Evolutionary conservation across 2,329 filamentous ascomycete species (phyloP), one percentile per base, ranked within the genome.

Genomic region (Aspergillus eucalypticola): DNA sequence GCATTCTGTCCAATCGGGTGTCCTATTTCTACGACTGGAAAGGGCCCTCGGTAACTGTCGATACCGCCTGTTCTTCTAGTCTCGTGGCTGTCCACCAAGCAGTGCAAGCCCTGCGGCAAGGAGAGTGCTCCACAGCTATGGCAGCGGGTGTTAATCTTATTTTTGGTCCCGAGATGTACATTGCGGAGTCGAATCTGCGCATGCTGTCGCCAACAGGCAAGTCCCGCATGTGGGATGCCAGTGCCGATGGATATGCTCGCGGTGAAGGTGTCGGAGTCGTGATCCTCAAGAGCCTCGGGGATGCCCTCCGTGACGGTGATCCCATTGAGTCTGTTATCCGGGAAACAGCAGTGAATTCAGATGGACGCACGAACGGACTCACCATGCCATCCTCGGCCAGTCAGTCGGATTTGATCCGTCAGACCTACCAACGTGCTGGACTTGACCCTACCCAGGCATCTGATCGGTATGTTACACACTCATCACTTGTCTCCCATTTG

Each of bases 241-340:
- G 63, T 1, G 83, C 79, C 0, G 69, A 82, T 60, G 82, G 81
- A 19, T 82, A 75, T 69, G 80, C 71, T 25, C 76, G 82, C 0
- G 82, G 80, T 6, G 84, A 86, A 58, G 83, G 82, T 1, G 67
- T 83, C 10, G 77, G 76, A 0, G 70, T 74, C 0, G 60, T 86
- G 0, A 69, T 86, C 0, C 61, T 87, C 0, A 86, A 86, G 67
- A 72, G 68, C 1, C 66, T 86, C 0, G 69, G 65, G 2, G 68
- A 75, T 1, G 85, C 85, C 0, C 53, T 86, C 2, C 65, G 50
- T 0, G 77, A 81, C 61, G 74, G 74, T 0, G 78, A 82, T 54
- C 62, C 71, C 2, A 78, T 82, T 46, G 69, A 77, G 25, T 70
- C 70, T 39, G 62, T 74, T 13, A 69, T 75, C 23, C 65, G 69